Evolutionary conservation across 768 basidiomycete species (phyloP).

Genomic region (Boletus insuetus): DNA sequence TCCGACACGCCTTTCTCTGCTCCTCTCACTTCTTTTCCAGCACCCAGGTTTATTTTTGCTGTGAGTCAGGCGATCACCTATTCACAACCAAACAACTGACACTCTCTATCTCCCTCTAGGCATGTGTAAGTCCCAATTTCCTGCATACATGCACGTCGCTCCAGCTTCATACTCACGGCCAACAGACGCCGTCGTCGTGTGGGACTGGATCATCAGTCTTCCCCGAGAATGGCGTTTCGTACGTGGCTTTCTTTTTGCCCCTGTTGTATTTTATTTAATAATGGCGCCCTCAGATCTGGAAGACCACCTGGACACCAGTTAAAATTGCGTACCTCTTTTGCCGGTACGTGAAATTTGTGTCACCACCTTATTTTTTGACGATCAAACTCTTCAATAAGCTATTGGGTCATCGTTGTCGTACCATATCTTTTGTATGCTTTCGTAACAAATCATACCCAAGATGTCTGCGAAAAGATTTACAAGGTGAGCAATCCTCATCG

Average conservation of each 20-base stretch:
- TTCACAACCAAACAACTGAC: slow-evolving; percentile 26
- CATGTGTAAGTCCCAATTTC: slow-evolving; percentile 54
- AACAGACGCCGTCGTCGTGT: slow-evolving; percentile 74
- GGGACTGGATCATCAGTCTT: slow-evolving; percentile 83
- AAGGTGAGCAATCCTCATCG: slow-evolving; percentile 41
- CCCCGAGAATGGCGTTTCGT: slow-evolving; percentile 79
- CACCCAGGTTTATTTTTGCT: slow-evolving; percentile 81
- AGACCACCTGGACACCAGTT: slow-evolving; percentile 80
- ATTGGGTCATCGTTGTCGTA: slow-evolving; percentile 80
- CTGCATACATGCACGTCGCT: slow-evolving; percentile 17
- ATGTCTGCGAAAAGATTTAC: slow-evolving; percentile 68
- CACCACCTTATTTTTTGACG: neutral
- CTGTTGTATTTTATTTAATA: neutral
- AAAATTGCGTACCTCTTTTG: slow-evolving; percentile 83
- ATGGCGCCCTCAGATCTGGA: slow-evolving; percentile 61
- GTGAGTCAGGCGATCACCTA: slow-evolving; percentile 45
- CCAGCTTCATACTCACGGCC: neutral
- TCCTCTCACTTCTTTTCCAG: slow-evolving; percentile 26
- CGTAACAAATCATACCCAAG: slow-evolving; percentile 61
- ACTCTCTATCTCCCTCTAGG: slow-evolving; percentile 42
- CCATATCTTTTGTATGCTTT: slow-evolving; percentile 79
- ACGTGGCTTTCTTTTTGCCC: slow-evolving; percentile 22
- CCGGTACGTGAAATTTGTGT: slow-evolving; percentile 48
- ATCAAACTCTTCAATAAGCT: slow-evolving; percentile 40
- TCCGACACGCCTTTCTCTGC: neutral